phyloP scores from a whole-genome alignment of 371 early-diverging fungal species.

The Lichtheimia hyalospora region DNA sequence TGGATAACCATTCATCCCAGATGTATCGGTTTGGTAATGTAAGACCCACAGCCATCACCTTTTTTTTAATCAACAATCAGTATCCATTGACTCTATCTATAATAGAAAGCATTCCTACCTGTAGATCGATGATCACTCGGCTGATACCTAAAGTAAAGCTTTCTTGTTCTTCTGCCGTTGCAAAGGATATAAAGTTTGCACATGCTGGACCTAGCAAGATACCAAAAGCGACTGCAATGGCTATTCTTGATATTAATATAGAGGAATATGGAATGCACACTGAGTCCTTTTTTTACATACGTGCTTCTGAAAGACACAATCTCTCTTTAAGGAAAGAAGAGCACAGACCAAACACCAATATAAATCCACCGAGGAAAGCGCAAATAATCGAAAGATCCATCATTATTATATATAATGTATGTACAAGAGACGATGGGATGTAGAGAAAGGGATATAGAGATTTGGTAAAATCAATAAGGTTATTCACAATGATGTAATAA shows the following conservation, averaged over 20 bases:
- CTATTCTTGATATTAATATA: conserved; percentile 16
- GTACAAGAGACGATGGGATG: no score
- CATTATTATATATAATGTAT: no score
- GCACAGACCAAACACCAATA: conserved; percentile 77
- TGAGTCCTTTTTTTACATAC: conserved; percentile 37
- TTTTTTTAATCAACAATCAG: background rate
- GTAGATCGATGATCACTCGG: conserved; percentile 79
- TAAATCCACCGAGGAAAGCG: conserved; percentile 78
- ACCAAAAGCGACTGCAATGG: conserved; percentile 84
- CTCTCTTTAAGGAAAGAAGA: conserved; percentile 89
- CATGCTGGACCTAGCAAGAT: conserved; percentile 79
- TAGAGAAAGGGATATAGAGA: no score
- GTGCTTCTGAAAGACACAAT: conserved; percentile 87
- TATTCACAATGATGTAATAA: no score
- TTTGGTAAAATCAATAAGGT: no score
- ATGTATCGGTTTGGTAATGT: background rate
- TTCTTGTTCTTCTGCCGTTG: conserved; percentile 38
- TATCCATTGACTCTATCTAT: background rate
- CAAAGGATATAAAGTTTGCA: conserved; percentile 40
- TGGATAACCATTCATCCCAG: conserved; percentile 42
- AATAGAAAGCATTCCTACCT: conserved; percentile 31
- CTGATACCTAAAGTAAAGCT: conserved; percentile 65
- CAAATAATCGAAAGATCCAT: conserved; percentile 20
- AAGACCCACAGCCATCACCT: conserved; percentile 2
- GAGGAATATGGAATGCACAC: background rate